Conservation (phyloP, 1,284 basidiomycete species). For the Ceratobasidium sp. region DNA sequence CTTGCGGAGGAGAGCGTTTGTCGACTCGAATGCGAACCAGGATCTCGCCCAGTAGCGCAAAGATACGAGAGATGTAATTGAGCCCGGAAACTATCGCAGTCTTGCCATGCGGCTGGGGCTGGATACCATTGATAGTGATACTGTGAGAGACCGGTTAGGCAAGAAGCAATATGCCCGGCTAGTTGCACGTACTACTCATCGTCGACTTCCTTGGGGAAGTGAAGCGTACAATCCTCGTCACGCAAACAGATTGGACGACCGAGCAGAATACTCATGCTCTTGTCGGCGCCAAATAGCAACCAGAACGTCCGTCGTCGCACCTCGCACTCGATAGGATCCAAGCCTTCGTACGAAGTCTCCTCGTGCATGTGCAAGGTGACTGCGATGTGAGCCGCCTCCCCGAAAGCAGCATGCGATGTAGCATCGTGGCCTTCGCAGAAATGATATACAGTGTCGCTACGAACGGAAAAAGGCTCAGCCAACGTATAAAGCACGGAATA, state of each 20-base stretch:
- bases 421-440: constrained; percentile 89
- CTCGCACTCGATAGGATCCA: constrained; percentile 87
- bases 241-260: constrained; percentile 83
- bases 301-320: constrained; percentile 85
- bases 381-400: constrained; percentile 83
- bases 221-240: constrained; percentile 87
- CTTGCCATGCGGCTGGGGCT: constrained; percentile 84
- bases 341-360: constrained; percentile 80
- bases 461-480: neutral
- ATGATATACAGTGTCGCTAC: constrained; percentile 82
- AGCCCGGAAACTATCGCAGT: constrained; percentile 85
- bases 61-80: constrained; percentile 87
- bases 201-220: constrained; percentile 86
- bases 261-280: constrained; percentile 86
- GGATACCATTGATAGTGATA: constrained; percentile 82
- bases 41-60: constrained; percentile 84
- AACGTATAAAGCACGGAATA: neutral
- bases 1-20: constrained; percentile 83
- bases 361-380: constrained; percentile 85
- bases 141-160: constrained; percentile 57
- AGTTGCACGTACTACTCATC: constrained; percentile 79
- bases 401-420: constrained; percentile 86
- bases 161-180: too few relatives aligned
- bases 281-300: constrained; percentile 88
- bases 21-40: constrained; percentile 85